These are phyloP conservation scores for Kodamaea ohmeri DNA, from an alignment of 1,139 yeast species.

Conservation along the genomic window DNA sequence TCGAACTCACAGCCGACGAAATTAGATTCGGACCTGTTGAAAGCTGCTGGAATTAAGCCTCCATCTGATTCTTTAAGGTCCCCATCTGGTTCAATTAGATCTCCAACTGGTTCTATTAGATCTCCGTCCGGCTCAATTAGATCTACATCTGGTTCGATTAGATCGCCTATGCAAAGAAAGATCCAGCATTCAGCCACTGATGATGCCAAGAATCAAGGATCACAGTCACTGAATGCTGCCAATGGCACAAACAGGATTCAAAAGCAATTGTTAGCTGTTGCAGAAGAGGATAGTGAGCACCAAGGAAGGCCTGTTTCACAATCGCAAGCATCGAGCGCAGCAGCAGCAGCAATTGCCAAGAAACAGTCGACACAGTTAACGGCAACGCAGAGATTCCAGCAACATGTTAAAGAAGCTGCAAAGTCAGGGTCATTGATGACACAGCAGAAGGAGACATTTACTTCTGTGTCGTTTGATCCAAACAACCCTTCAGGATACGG, in stretches of 20 bases:
- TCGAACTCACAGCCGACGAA: constrained; percentile 41
- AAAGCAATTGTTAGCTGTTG: constrained; percentile 21
- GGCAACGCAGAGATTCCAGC: constrained; percentile 43
- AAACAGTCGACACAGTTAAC: constrained; percentile 19
- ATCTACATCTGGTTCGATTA: constrained; percentile 16
- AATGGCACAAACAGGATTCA: constrained; percentile 13
- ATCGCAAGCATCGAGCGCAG: constrained; percentile 11
- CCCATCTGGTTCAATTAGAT: constrained; percentile 12
- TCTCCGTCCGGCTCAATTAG: constrained; percentile 15
- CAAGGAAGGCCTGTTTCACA: background rate
- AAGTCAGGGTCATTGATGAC: constrained; percentile 39
- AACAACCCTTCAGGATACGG: constrained; percentile 33
- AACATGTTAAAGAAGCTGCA: constrained; percentile 40
- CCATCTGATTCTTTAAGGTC: constrained; percentile 18
- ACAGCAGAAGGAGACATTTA: constrained; percentile 37
- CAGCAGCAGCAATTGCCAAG: constrained; percentile 10
- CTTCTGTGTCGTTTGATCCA: constrained; percentile 43
- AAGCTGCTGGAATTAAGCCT: constrained; percentile 8
- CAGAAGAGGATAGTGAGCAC: constrained; percentile 22
- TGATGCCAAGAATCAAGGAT: constrained; percentile 1
- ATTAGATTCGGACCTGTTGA: constrained; percentile 10
- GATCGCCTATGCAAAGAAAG: constrained; percentile 16
- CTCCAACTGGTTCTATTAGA: constrained; percentile 17
- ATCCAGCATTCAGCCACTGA: background rate
- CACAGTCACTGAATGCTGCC: background rate